Evolutionary conservation across 441 rosid genomes (phyloP), one percentile per base, ranked within the genome.

Genomic region (Jatropha multifida): DNA sequence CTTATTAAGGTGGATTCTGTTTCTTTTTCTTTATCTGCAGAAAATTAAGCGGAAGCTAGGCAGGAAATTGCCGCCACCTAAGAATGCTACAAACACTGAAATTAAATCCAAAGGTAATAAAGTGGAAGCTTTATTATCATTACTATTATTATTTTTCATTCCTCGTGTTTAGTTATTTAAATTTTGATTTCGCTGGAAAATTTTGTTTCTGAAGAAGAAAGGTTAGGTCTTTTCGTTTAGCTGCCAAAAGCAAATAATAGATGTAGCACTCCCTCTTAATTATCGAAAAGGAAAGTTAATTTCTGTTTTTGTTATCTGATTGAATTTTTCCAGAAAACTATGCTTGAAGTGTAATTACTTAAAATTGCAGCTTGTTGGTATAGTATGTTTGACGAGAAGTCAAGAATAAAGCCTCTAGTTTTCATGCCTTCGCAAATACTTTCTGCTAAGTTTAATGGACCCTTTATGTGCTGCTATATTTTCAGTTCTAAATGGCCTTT

Each of bases 41-140:
- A 96, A 96, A 96, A 90, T 96, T 54, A 94, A 92, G 85, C 83
- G 99, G 59, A 92, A 96, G 88, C 87, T 96, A 0, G 97, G 98
- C 20, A 84, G 92, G 78, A 96, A 89, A 72, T 82, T 96, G 86
- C 97, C 97, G n/a, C 98, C 97, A 12, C 89, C 96, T 18, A 90
- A 88, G 83, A 94, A 94, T 82, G 88, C 94, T 2, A 96, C 98
- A 3, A 86, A 90, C 86, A 94, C 97, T 23, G 93, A 94, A 84
- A 86, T 92, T 80, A 92, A 88, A 69, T 96, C 93, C 78, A 92
- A 89, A 91, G 97, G 98, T 96, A 68, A 62, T 52, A 52, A 52
- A 5, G 18, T 15, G 58, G 20, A 4, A 18, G n/a, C 58, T 5
- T 15, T 54, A 54, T 54, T 7, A 54, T 52, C 9, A 42, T 1